A percentile compares a stretch with the other conserved stretches of the same genome.
These are phyloP conservation scores for Dalbergia cultrata DNA, from an alignment of 306 rosid genomes.

Conservation along the genomic window DNA sequence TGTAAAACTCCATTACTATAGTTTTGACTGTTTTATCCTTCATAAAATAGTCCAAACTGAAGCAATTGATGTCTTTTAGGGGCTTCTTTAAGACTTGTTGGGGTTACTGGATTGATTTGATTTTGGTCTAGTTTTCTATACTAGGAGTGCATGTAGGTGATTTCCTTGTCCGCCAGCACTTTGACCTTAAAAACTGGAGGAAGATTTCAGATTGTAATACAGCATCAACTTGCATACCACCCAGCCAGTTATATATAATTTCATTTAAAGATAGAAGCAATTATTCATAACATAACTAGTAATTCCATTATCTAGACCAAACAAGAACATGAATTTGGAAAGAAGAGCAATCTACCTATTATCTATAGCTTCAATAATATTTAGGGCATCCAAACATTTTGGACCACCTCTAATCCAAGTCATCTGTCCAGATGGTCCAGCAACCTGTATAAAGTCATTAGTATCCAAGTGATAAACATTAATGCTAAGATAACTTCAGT, in stretches of 20 bases:
- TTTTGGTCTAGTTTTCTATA: background rate
- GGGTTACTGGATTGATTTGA: background rate
- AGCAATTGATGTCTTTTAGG: background rate
- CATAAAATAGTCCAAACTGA: background rate
- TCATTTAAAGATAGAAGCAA: slow-evolving; percentile 27
- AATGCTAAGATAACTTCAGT: slow-evolving; percentile 13
- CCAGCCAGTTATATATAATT: background rate
- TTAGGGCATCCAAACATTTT: slow-evolving; percentile 68
- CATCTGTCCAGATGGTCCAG: slow-evolving; percentile 98
- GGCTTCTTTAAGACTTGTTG: slow-evolving; percentile 1
- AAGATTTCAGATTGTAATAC: background rate
- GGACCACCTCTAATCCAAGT: slow-evolving; percentile 97
- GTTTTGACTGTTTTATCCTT: background rate
- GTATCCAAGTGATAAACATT: background rate
- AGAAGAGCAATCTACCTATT: slow-evolving; percentile 58
- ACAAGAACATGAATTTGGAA: background rate
- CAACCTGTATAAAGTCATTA: slow-evolving; percentile 57
- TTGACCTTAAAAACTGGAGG: background rate
- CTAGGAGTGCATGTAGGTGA: background rate
- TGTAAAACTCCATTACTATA: slow-evolving; percentile 1
- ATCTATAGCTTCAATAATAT: slow-evolving; percentile 79
- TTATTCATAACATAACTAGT: background rate
- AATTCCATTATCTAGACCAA: background rate
- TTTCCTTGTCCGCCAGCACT: background rate
- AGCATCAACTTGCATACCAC: background rate